Conservation (phyloP, 306 rosid species). For the Amphicarpaea edgeworthii region DNA sequence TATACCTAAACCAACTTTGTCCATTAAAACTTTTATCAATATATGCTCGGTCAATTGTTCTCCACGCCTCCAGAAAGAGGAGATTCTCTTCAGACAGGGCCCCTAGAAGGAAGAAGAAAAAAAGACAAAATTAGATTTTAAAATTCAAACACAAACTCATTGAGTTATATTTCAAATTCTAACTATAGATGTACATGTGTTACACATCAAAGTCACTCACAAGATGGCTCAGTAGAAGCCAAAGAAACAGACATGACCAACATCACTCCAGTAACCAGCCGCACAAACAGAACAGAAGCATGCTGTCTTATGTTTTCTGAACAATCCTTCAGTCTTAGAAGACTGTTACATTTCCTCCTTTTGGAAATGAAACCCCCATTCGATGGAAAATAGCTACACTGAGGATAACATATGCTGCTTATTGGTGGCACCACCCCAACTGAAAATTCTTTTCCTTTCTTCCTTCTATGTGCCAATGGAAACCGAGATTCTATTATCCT, state of each 20-base stretch:
- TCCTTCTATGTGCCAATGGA: conserved; percentile 14
- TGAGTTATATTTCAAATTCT: conserved; percentile 1
- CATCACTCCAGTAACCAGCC: conserved; percentile 69
- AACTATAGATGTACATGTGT: background rate
- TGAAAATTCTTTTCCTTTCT: conserved; percentile 47
- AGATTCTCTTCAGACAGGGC: conserved; percentile 91
- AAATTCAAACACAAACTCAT: conserved; percentile 15
- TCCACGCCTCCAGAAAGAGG: conserved; percentile 96
- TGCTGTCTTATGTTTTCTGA: conserved; percentile 55
- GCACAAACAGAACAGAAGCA: conserved; percentile 55
- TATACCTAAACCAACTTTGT: conserved; percentile 95
- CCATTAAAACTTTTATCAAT: conserved; percentile 92
- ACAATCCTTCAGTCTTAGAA: conserved; percentile 44
- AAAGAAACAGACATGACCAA: conserved; percentile 76
- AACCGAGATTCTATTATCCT: conserved; percentile 45
- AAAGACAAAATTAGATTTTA: conserved; percentile 7
- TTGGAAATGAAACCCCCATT: conserved; percentile 46
- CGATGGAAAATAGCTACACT: conserved; percentile 49
- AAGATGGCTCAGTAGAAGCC: conserved; percentile 60
- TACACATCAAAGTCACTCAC: conserved; percentile 58
- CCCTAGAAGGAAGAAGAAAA: conserved; percentile 49
- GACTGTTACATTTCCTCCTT: conserved; percentile 49
- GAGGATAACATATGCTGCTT: conserved; percentile 40
- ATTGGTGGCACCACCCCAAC: conserved; percentile 39
- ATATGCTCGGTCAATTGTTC: conserved; percentile 92